Evolutionary conservation across 2,329 filamentous ascomycete species (phyloP).

Genomic region (Oidium heveae): DNA sequence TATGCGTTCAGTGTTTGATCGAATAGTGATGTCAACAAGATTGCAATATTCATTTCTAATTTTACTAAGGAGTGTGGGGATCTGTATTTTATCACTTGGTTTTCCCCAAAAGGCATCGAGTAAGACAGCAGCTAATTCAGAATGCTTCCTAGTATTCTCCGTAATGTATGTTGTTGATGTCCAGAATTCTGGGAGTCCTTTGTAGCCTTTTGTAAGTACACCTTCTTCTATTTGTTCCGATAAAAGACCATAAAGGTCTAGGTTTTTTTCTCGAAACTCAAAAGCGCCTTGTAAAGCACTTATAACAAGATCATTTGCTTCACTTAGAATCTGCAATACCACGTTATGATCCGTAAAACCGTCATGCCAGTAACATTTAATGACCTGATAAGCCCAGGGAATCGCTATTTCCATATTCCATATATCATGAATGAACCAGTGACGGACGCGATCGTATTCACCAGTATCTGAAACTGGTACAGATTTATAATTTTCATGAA

Average conservation of each 20-base stretch:
- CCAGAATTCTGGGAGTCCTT: constrained; percentile 59
- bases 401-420: constrained; percentile 48
- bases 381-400: constrained; percentile 53
- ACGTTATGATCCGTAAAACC: constrained; percentile 27
- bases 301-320: constrained; percentile 54
- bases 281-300: constrained; percentile 36
- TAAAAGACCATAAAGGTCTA: constrained; percentile 46
- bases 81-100: constrained; percentile 9
- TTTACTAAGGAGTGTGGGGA: constrained; percentile 15
- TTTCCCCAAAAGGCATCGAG: constrained; percentile 13
- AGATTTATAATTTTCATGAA: constrained; percentile 53
- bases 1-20: constrained; percentile 31
- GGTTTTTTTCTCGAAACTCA: constrained; percentile 46
- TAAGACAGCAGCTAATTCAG: constrained; percentile 22
- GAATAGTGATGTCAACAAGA: constrained; percentile 31
- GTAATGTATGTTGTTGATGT: constrained; percentile 43
- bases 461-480: constrained; percentile 34
- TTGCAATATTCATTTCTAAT: constrained; percentile 25
- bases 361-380: constrained; percentile 46
- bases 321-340: constrained; percentile 16
- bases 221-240: constrained; percentile 40
- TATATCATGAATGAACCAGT: constrained; percentile 64
- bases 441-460: constrained; percentile 58
- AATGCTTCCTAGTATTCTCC: constrained; percentile 33
- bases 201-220: constrained; percentile 36